Conservation (phyloP, 1,139 yeast species). For the Hansenula lynferdii region DNA sequence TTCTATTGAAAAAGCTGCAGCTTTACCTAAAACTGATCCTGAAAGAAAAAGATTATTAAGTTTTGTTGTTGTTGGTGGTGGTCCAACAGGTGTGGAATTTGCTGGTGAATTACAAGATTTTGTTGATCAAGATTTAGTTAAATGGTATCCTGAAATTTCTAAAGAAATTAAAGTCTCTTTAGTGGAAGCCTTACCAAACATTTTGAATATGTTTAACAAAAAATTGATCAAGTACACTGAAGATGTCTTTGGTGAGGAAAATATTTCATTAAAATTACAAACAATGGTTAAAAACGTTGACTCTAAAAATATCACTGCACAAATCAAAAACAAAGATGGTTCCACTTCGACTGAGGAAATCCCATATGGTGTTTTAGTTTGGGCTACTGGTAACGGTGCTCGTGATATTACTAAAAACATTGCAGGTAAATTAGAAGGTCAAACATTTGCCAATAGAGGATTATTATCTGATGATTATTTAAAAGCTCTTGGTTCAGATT, state of each 20-base stretch:
- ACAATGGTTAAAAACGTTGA: conserved; percentile 88
- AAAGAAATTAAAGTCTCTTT: conserved; percentile 77
- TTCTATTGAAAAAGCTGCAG: conserved; percentile 77
- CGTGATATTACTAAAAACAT: conserved; percentile 70
- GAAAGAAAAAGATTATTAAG: conserved; percentile 79
- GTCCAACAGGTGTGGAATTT: conserved; percentile 95
- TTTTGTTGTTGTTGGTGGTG: conserved; percentile 91
- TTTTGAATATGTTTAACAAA: conserved; percentile 81
- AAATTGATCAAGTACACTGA: conserved; percentile 82
- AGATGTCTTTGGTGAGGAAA: conserved; percentile 72
- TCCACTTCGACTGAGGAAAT: conserved; percentile 51
- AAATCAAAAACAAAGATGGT: conserved; percentile 64
- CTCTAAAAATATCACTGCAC: conserved; percentile 62
- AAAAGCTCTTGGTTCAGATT: conserved; percentile 78
- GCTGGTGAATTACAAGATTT: conserved; percentile 96
- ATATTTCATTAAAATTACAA: conserved; percentile 72
- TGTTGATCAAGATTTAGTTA: conserved; percentile 82
- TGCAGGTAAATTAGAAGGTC: conserved; percentile 68
- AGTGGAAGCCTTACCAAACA: conserved; percentile 90
- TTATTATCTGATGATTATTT: conserved; percentile 77
- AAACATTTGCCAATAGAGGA: conserved; percentile 86
- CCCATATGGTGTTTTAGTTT: conserved; percentile 88
- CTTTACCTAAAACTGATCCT: conserved; percentile 66
- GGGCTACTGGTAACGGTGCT: conserved; percentile 98
- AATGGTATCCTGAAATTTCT: conserved; percentile 86